Evolutionary conservation across 129 eudicot genomes (phyloP).

Genomic region (Sambucus nigra): DNA sequence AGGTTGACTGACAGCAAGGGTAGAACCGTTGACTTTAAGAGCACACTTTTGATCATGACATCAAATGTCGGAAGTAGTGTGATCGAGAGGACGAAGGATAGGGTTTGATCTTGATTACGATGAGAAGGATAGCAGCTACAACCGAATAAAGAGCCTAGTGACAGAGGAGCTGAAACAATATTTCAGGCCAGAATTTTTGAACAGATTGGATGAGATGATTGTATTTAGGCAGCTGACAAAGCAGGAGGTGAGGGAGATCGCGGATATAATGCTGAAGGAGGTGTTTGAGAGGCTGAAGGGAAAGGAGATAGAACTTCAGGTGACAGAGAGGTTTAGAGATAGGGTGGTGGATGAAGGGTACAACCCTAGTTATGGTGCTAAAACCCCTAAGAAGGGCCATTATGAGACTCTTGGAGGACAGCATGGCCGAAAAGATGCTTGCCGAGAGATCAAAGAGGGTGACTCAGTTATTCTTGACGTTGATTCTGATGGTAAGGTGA

Average conservation of each 20-base stretch:
- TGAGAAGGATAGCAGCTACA: constrained; percentile 76
- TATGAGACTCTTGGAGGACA: constrained; percentile 79
- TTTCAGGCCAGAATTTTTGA: constrained; percentile 87
- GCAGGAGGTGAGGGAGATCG: constrained; percentile 77
- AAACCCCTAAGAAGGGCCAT: constrained; percentile 80
- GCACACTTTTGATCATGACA: constrained; percentile 84
- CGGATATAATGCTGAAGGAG: constrained; percentile 82
- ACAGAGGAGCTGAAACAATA: constrained; percentile 71
- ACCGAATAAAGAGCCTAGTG: constrained; percentile 64
- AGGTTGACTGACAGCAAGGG: constrained; percentile 87
- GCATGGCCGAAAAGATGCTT: constrained; percentile 95
- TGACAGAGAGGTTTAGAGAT: constrained; percentile 66
- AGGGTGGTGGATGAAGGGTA: constrained; percentile 80
- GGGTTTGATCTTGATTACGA: constrained; percentile 71
- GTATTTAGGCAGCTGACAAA: constrained; percentile 79
- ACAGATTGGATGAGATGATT: constrained; percentile 80
- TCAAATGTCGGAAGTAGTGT: constrained; percentile 86
- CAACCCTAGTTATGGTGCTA: constrained; percentile 81
- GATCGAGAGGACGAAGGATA: constrained; percentile 69
- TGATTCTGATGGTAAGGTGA: constrained; percentile 60
- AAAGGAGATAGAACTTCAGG: constrained; percentile 69
- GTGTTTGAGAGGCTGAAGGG: constrained; percentile 61
- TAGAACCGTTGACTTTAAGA: constrained; percentile 78
- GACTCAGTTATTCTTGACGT: constrained; percentile 81
- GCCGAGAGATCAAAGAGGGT: constrained; percentile 79